phyloP scores from a whole-genome alignment of 2,329 filamentous ascomycete genomes.

The Pseudogymnoascus sp. region DNA sequence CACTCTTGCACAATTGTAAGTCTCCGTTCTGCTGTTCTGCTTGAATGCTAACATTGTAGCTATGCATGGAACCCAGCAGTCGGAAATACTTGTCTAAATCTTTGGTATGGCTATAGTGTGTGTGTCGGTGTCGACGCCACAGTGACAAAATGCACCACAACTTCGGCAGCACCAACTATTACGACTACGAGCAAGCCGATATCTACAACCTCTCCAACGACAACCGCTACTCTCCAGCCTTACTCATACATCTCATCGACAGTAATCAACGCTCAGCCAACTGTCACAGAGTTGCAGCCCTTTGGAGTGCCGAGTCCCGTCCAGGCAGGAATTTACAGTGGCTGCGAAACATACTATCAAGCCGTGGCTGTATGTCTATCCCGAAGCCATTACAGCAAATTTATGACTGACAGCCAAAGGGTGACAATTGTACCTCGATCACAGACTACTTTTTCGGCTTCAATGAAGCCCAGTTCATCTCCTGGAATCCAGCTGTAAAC shows the following conservation, averaged over 20 bases:
- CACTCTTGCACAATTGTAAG: background rate
- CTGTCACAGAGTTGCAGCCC: slow-evolving; percentile 7
- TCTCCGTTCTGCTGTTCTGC: background rate
- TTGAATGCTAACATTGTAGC: background rate
- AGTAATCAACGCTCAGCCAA: slow-evolving; percentile 10
- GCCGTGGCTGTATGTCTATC: slow-evolving; percentile 1
- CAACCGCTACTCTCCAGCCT: slow-evolving; percentile 5
- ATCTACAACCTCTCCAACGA: slow-evolving; percentile 3
- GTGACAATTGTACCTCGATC: background rate
- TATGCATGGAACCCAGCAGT: slow-evolving; percentile 29
- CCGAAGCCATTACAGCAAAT: background rate
- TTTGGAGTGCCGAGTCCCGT: background rate
- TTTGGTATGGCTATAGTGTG: slow-evolving; percentile 24
- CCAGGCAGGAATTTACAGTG: background rate
- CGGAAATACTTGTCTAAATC: slow-evolving; percentile 22
- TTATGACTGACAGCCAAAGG: background rate
- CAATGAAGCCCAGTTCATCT: slow-evolving; percentile 19
- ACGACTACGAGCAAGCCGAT: slow-evolving; percentile 7
- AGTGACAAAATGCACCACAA: background rate
- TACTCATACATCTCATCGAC: slow-evolving; percentile 9
- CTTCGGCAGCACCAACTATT: slow-evolving; percentile 3
- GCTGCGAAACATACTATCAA: slow-evolving; percentile 10
- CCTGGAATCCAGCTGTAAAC: slow-evolving; percentile 29
- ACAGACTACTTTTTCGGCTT: background rate
- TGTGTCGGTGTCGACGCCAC: slow-evolving; percentile 18